Evolutionary conservation across 2,329 filamentous ascomycete genomes (phyloP).

Genomic region (Juglanconis sp.): DNA sequence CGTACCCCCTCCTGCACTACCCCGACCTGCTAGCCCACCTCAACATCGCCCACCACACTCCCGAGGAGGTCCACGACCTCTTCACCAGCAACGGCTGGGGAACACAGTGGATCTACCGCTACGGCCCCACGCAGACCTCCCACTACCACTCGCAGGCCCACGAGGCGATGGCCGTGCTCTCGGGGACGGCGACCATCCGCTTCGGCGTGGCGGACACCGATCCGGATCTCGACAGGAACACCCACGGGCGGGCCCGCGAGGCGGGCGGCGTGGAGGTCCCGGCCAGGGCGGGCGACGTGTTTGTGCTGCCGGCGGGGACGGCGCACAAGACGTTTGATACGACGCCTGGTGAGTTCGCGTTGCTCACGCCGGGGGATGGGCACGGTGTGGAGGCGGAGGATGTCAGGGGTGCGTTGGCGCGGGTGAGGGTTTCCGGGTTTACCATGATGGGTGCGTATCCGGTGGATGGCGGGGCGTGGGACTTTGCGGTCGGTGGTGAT

Average conservation of each 20-base stretch:
- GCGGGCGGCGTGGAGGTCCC: slow-evolving; percentile 45
- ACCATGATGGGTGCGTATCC: slow-evolving; percentile 59
- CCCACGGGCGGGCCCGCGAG: slow-evolving; percentile 38
- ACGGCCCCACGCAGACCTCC: slow-evolving; percentile 49
- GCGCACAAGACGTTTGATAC: slow-evolving; percentile 50
- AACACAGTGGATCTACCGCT: slow-evolving; percentile 55
- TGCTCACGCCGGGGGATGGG: slow-evolving; percentile 43
- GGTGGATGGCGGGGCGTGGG: slow-evolving; percentile 41
- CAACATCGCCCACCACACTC: slow-evolving; percentile 15
- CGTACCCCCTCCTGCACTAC: slow-evolving; percentile 51
- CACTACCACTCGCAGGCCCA: slow-evolving; percentile 57
- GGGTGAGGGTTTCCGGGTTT: slow-evolving; percentile 40
- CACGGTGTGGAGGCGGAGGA: slow-evolving; percentile 32
- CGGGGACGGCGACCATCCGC: slow-evolving; percentile 47
- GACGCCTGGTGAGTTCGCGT: slow-evolving; percentile 32
- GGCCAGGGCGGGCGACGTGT: slow-evolving; percentile 52
- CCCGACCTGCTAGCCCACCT: slow-evolving; percentile 33
- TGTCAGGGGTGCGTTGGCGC: slow-evolving; percentile 31
- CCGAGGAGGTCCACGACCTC: slow-evolving; percentile 34
- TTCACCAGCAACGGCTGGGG: slow-evolving; percentile 50
- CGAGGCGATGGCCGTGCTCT: slow-evolving; percentile 55
- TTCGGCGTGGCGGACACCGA: slow-evolving; percentile 50
- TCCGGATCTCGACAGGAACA: slow-evolving; percentile 36
- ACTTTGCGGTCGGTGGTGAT: slow-evolving; percentile 45
- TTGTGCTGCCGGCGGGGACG: slow-evolving; percentile 54